These are phyloP conservation scores for Ceratopteris richardii DNA, from an alignment of 75 land plant species.

Conservation along the genomic window DNA sequence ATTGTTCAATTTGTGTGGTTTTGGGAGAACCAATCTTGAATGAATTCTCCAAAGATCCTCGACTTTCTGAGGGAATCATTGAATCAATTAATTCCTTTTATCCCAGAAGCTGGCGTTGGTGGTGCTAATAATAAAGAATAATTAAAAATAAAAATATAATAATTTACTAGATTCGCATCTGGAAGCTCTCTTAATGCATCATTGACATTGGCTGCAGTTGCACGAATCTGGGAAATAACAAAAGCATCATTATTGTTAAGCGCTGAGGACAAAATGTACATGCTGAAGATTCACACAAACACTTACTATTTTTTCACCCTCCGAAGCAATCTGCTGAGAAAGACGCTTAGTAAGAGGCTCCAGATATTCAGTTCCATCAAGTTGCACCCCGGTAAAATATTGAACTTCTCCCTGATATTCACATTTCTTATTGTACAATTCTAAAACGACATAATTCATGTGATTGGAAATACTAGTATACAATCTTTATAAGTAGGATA, in stretches of 20 bases:
- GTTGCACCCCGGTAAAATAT: slow-evolving; percentile 83
- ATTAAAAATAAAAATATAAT: no score
- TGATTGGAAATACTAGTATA: no score
- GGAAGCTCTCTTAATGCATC: slow-evolving; percentile 79
- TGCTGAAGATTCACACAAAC: slow-evolving; percentile 1
- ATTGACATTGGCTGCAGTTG: slow-evolving; percentile 78
- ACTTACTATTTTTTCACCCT: slow-evolving; percentile 48
- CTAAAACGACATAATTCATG: no score
- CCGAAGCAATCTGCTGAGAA: slow-evolving; percentile 47
- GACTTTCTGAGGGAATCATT: slow-evolving; percentile 39
- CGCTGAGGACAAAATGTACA: not conserved
- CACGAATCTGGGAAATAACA: slow-evolving; percentile 42
- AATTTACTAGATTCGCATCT: slow-evolving; percentile 64
- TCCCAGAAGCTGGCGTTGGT: no score
- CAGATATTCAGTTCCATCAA: slow-evolving; percentile 76
- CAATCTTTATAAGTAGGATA: no score
- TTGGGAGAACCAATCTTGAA: slow-evolving; percentile 63
- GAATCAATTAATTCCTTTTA: slow-evolving; percentile 1
- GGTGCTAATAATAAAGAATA: no score
- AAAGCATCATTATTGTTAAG: no score
- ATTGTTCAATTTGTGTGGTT: slow-evolving; percentile 62
- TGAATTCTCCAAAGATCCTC: slow-evolving; percentile 77
- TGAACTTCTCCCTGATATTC: slow-evolving; percentile 86
- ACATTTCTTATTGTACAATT: no score
- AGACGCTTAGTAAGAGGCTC: slow-evolving; percentile 57